Conservation (phyloP, 352 stramenopile species). For the Thalassiosira mediterranea region DNA sequence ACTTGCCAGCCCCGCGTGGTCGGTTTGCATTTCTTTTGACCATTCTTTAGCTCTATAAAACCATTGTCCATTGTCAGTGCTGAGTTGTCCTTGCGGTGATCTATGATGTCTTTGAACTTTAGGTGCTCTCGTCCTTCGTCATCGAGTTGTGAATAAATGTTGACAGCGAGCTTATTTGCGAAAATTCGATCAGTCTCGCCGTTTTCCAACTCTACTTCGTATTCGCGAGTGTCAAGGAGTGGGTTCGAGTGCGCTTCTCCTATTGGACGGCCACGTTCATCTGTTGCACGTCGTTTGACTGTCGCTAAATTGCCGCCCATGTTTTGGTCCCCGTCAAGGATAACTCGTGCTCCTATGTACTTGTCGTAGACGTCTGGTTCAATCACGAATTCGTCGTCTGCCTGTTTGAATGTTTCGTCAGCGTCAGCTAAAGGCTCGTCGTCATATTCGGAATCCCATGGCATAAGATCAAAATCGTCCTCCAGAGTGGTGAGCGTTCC, state of each 20-base stretch:
- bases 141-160: conserved; percentile 40
- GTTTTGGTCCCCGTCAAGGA: conserved; percentile 8
- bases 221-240: conserved; percentile 34
- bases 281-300: conserved; percentile 19
- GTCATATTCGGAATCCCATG: background rate
- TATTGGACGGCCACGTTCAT: conserved; percentile 30
- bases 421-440: background rate
- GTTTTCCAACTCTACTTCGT: conserved; percentile 40
- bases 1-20: conserved; percentile 48
- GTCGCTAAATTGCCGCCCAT: conserved; percentile 10
- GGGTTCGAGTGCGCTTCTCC: conserved; percentile 34
- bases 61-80: conserved; percentile 36
- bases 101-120: conserved; percentile 45
- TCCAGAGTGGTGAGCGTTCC: too few species aligned
- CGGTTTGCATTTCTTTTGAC: conserved; percentile 5
- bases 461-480: background rate
- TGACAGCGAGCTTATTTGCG: conserved; percentile 42
- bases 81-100: conserved; percentile 40
- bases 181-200: conserved; percentile 23
- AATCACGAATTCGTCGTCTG: background rate
- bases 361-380: conserved; percentile 15
- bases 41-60: conserved; percentile 11
- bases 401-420: background rate
- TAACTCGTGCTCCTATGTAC: conserved; percentile 29
- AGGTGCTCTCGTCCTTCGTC: conserved; percentile 34